Percentiles rank a stretch among this genome's conserved stretches.
phyloP scores from a whole-genome alignment of 1,284 basidiomycete species.

The Coniferiporia weirii region DNA sequence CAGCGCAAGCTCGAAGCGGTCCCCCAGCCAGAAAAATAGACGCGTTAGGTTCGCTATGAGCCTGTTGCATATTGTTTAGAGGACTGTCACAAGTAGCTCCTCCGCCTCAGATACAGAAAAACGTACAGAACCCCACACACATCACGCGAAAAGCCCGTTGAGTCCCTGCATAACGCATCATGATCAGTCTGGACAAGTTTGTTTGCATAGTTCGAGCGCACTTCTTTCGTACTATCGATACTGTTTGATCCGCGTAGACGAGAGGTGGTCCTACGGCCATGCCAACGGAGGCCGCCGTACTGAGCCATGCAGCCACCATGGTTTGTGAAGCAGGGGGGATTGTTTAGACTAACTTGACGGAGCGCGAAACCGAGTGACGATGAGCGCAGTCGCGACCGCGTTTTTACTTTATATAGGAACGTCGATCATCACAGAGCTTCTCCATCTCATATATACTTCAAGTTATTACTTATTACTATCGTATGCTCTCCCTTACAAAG shows the following conservation, averaged over 20 bases:
- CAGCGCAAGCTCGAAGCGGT: constrained; percentile 71
- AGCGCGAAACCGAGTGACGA: too few species aligned
- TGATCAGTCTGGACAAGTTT: neutral
- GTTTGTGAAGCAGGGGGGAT: neutral
- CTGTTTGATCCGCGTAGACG: constrained; percentile 76
- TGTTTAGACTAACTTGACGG: too few species aligned
- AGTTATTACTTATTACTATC: too few species aligned
- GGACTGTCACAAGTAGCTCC: constrained; percentile 12
- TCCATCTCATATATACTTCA: too few species aligned
- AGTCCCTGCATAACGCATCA: constrained; percentile 49
- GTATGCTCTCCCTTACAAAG: too few species aligned
- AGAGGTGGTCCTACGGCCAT: constrained; percentile 73
- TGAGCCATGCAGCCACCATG: constrained; percentile 45
- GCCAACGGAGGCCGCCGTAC: constrained; percentile 53
- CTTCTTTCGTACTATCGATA: constrained; percentile 71
- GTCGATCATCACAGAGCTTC: too few species aligned
- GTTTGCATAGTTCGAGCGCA: constrained; percentile 23
- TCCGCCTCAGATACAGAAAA: constrained; percentile 8
- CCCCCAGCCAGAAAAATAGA: constrained; percentile 86
- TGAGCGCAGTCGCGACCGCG: too few species aligned
- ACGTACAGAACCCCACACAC: constrained; percentile 72
- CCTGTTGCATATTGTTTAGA: constrained; percentile 30
- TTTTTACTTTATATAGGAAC: too few species aligned
- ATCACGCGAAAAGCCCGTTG: constrained; percentile 81
- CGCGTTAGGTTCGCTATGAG: constrained; percentile 77